Evolutionary conservation across 2,329 filamentous ascomycete genomes (phyloP).

Genomic region (Eurotiales sp.): DNA sequence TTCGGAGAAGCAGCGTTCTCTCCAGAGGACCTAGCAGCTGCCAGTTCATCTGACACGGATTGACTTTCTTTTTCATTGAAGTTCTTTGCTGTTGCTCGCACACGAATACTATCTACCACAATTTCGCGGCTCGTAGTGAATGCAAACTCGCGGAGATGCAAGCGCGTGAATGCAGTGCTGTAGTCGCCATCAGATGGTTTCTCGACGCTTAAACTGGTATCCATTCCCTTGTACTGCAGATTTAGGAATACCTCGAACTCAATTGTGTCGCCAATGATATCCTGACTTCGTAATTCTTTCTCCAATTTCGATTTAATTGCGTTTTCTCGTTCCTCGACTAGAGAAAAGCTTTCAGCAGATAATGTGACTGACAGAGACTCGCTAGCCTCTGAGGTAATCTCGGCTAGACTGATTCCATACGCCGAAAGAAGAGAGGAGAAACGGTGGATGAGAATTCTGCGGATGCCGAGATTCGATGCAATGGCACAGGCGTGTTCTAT

Average conservation of each 20-base stretch:
- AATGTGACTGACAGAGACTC: conserved; percentile 42
- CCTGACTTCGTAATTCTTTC: conserved; percentile 67
- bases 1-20: conserved; percentile 56
- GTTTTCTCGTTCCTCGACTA: conserved; percentile 1
- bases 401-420: conserved; percentile 88
- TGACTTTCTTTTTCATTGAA: conserved; percentile 72
- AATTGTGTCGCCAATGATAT: conserved; percentile 68
- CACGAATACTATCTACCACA: conserved; percentile 79
- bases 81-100: conserved; percentile 80
- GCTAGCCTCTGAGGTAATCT: conserved; percentile 82
- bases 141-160: conserved; percentile 84
- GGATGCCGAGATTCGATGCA: conserved; percentile 74
- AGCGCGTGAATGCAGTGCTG: conserved; percentile 76
- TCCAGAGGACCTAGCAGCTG: conserved; percentile 53
- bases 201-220: conserved; percentile 82
- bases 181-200: conserved; percentile 64
- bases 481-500: conserved; percentile 77
- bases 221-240: conserved; percentile 82
- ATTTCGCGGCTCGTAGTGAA: conserved; percentile 80
- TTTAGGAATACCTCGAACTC: conserved; percentile 86
- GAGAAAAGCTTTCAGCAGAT: conserved; percentile 22
- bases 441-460: conserved; percentile 74
- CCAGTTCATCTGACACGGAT: conserved; percentile 65
- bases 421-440: conserved; percentile 88
- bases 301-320: conserved; percentile 66